Base-by-base conservation (phyloP, 768 basidiomycete genomes). In the Candolleomyces aberdarensis region DNA sequence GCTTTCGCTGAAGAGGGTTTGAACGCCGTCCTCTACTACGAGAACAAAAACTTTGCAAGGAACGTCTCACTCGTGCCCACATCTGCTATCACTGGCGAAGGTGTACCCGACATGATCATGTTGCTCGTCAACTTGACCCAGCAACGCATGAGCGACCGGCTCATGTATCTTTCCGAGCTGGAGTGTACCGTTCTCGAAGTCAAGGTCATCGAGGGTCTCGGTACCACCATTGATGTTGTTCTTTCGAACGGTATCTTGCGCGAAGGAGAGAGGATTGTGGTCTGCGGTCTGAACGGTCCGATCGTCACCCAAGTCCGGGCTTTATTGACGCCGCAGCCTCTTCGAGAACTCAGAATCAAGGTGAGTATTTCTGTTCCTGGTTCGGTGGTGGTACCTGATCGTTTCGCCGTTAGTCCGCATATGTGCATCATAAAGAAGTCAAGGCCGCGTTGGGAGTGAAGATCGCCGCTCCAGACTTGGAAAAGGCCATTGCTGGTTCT, bases 51-150 rank as follows among this genome's bases (percentile, higher is more conserved):
- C 75, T 89, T 97, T 63, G 92, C 87, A 57, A 85, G 91, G 62
- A 96, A 94, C 66, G 95, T 99, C 62, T 98, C 96, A 2, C 82
- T 99, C 53, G 96, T 99, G 13, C 96, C 97, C 32, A 98, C 96
- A 5, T 98, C 97, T 58, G 97, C 97, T 39, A 87, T 97, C 74
- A 98, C 96, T 3, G 97, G 96, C 59, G 97, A 99, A 76, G 97
- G 97, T 72, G 83, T 99, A 11, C 97, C 97, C 31, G 97, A 98
- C 78, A 96, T 99, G 96, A 94, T 99, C 77, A 93, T 96, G 92
- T 83, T 99, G 29, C 87, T 99, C 70, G 86, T 98, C 76, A 96
- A 97, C 73, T 83, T 98, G 57, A 98, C 96, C 15, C 96, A 98
- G 73, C 91, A 97, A 76, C 87, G 97, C 62, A 97, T 98, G 96